These are phyloP conservation scores for Pleurotus salmoneostramineus DNA, from an alignment of 768 basidiomycete species.

Conservation along the genomic window DNA sequence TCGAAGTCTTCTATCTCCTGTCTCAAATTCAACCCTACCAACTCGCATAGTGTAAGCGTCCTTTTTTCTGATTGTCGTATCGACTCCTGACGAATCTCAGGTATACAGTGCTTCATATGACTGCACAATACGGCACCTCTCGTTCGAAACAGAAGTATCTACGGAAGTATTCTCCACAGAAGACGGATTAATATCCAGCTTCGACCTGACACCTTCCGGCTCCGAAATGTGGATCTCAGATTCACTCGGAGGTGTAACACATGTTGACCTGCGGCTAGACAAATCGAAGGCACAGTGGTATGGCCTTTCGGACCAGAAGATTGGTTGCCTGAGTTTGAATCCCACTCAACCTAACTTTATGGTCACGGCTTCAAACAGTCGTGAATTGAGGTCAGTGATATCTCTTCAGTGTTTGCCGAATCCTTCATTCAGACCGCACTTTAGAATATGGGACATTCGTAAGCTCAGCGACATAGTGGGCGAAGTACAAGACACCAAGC, in stretches of 20 bases:
- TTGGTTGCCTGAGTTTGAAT: constrained; percentile 79
- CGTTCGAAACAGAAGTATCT: constrained; percentile 70
- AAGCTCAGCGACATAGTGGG: constrained; percentile 48
- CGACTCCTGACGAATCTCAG: constrained; percentile 29
- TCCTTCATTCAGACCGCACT: not conserved
- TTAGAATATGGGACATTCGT: constrained; percentile 78
- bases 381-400: constrained; percentile 56
- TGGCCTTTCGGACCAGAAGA: constrained; percentile 64
- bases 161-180: constrained; percentile 64
- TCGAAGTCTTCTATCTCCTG: constrained; percentile 77
- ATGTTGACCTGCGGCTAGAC: constrained; percentile 69
- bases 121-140: constrained; percentile 68
- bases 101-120: constrained; percentile 83
- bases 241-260: constrained; percentile 63
- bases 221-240: constrained; percentile 88
- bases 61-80: not conserved
- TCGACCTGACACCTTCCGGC: constrained; percentile 66
- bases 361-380: constrained; percentile 74
- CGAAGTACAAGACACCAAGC: constrained; percentile 23
- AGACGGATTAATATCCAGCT: constrained; percentile 59
- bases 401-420: not conserved
- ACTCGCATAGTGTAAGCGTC: constrained; percentile 63
- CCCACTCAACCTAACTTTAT: constrained; percentile 63
- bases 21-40: constrained; percentile 72
- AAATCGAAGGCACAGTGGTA: constrained; percentile 56